A percentile compares a stretch with the other conserved stretches of the same genome.
phyloP scores from a whole-genome alignment of 2,329 filamentous ascomycete species.

The Venturia aucupariae region DNA sequence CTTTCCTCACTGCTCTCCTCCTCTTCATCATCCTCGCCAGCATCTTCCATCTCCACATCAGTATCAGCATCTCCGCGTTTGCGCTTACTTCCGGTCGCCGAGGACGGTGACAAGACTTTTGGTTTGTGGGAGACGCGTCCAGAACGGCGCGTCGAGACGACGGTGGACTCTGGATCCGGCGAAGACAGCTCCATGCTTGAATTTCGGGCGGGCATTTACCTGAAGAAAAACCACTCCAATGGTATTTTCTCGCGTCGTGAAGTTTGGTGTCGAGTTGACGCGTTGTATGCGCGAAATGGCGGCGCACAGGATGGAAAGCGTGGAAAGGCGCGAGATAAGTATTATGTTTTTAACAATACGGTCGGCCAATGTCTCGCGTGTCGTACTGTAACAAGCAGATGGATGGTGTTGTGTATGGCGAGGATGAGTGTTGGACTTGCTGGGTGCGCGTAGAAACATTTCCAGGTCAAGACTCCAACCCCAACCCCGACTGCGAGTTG shows the following conservation, averaged over 20 bases:
- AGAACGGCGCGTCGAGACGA: constrained; percentile 26
- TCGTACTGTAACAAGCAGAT: neutral
- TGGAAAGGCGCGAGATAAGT: neutral
- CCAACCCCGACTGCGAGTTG: too few species aligned
- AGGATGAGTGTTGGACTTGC: neutral
- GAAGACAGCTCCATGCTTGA: constrained; percentile 17
- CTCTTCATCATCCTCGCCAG: constrained; percentile 24
- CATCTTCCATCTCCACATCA: constrained; percentile 21
- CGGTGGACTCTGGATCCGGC: constrained; percentile 15
- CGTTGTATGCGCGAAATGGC: neutral
- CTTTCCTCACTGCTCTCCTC: constrained; percentile 23
- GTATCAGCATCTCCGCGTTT: constrained; percentile 25
- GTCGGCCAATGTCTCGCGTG: neutral
- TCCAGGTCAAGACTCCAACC: neutral
- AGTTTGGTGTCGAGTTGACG: neutral
- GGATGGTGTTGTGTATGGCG: neutral
- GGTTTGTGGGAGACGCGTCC: constrained; percentile 33
- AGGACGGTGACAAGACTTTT: constrained; percentile 16
- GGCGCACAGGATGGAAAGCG: neutral
- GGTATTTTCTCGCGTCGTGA: neutral
- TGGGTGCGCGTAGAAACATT: neutral
- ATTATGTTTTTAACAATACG: neutral
- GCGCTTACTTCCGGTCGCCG: constrained; percentile 23
- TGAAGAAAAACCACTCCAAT: neutral
- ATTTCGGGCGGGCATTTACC: constrained; percentile 11